Evolutionary conservation across 352 stramenopile genomes (phyloP), one percentile per base, ranked within the genome.

Genomic region (Phytophthora pistaciae): DNA sequence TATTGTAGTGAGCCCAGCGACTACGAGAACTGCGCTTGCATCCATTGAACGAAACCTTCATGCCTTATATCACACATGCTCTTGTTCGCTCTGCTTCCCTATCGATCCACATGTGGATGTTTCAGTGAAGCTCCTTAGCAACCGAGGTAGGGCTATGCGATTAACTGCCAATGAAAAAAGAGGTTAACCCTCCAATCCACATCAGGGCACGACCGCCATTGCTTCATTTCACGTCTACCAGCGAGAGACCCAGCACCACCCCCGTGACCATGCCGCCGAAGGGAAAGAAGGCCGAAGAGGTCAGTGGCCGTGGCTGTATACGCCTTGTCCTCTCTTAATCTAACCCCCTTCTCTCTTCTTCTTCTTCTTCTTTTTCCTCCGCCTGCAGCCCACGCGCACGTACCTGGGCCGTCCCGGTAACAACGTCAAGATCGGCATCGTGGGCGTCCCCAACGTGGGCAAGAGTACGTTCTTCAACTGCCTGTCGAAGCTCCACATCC

Each of bases 391-490:
- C 27, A 81, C 82, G 57, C 81, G 79, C 57, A 84, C 90, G 71
- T 96, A 96, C 79, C 82, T 96, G 59, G 90, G 90, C 48, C 90
- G 90, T 20, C 90, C 90, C 13, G 80, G 82, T 50, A 96, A 96
- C 86, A 99, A 99, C 70, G 92, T 99, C 55, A 98, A 99, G 85
- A 99, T 98, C 65, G 98, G 98, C 50, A 99, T 99, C 64, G 98
- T 99, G 57, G 97, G 98, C 44, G 80, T 99, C n/a, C 98, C 98
- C 18, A 99, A 99, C 85, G 98, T 99, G 31, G 98, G 98, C 74
- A 99, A 99, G 84, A 98, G 88, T 25, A 99, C 98, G 21, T 94
- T 99, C 52, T 99, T 99, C 89, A 99, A 99, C 91, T 98, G 97
- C 33, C 73, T 99, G 66, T 98, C 92, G 27, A 98, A 98, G 84